Evolutionary conservation across 2,329 filamentous ascomycete species (phyloP).

Genomic region (Colletotrichum noveboracense): DNA sequence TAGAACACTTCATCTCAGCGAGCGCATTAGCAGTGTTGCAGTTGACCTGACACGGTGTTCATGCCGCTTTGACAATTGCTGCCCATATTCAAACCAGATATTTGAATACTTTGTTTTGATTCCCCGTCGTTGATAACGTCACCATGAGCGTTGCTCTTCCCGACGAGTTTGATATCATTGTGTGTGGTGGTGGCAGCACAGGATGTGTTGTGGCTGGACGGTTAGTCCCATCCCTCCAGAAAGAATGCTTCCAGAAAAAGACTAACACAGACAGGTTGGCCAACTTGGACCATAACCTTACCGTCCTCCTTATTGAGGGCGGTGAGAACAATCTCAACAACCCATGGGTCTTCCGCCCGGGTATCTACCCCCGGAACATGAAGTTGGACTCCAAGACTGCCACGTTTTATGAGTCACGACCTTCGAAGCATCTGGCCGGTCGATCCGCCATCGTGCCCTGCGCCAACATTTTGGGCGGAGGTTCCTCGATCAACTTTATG

Average conservation of each 20-base stretch:
- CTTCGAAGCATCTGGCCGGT: slow-evolving; percentile 74
- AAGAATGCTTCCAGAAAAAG: slow-evolving; percentile 36
- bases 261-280: slow-evolving; percentile 61
- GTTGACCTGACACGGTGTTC: slow-evolving; percentile 6
- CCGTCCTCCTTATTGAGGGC: slow-evolving; percentile 72
- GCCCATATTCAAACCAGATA: not conserved
- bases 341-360: slow-evolving; percentile 77
- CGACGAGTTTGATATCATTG: slow-evolving; percentile 82
- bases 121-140: not conserved
- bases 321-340: slow-evolving; percentile 80
- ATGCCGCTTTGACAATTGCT: not conserved
- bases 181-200: slow-evolving; percentile 76
- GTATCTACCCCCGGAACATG: slow-evolving; percentile 81
- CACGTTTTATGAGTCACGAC: slow-evolving; percentile 80
- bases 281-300: slow-evolving; percentile 77
- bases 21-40: slow-evolving; percentile 9
- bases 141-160: slow-evolving; percentile 53
- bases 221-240: slow-evolving; percentile 37
- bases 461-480: slow-evolving; percentile 74
- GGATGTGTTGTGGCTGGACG: slow-evolving; percentile 64
- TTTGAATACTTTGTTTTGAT: not conserved
- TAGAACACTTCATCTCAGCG: not conserved
- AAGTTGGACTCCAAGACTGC: slow-evolving; percentile 81
- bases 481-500: slow-evolving; percentile 81
- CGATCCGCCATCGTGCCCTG: slow-evolving; percentile 77